Evolutionary conservation across 345 rosid genomes (phyloP).

Genomic region (Conringia planisiliqua): DNA sequence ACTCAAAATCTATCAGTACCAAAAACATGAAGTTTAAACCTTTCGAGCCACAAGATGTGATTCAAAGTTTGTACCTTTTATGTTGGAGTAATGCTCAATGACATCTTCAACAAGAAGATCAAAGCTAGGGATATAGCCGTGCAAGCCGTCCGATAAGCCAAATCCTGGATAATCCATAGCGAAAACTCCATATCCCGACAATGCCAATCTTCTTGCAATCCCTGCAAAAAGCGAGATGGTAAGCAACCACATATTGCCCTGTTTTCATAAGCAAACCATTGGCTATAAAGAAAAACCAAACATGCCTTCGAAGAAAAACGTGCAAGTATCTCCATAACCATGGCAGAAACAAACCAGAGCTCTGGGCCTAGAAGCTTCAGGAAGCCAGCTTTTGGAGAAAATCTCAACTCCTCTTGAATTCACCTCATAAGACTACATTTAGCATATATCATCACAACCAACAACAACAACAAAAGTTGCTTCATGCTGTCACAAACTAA

Average conservation of each 20-base stretch:
- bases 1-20: neutral
- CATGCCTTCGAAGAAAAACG: constrained; percentile 93
- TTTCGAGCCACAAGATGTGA: neutral
- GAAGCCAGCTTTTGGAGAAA: constrained; percentile 88
- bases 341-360: constrained; percentile 86
- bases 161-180: constrained; percentile 98
- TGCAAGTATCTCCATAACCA: constrained; percentile 98
- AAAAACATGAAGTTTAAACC: neutral
- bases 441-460: neutral
- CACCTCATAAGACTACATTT: constrained; percentile 62
- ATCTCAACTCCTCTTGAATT: constrained; percentile 88
- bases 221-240: constrained; percentile 45
- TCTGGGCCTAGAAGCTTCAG: constrained; percentile 51
- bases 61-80: constrained; percentile 55
- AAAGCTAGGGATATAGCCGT: constrained; percentile 76
- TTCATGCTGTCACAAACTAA: constrained; percentile 5
- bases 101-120: constrained; percentile 79
- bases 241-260: constrained; percentile 6
- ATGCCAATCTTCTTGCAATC: constrained; percentile 81
- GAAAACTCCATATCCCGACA: constrained; percentile 75
- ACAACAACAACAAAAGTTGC: neutral
- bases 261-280: neutral
- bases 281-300: neutral
- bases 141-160: constrained; percentile 94
- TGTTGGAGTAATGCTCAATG: constrained; percentile 69